Percentiles rank a stretch among this genome's conserved stretches.
phyloP scores from a whole-genome alignment of 768 basidiomycete genomes.

The Cyclocybe cylindracea region DNA sequence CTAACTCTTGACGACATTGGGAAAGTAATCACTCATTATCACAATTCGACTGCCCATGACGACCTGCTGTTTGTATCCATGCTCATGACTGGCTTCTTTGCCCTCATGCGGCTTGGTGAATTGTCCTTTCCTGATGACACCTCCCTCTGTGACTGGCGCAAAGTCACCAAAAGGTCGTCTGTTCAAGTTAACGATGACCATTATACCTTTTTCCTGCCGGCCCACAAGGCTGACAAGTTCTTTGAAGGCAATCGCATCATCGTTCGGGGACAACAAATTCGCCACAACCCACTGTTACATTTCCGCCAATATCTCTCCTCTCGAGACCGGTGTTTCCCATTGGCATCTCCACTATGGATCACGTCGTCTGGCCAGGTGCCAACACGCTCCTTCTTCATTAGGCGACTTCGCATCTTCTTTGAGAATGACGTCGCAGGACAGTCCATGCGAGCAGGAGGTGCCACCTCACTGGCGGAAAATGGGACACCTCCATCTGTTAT shows the following conservation, averaged over 20 bases:
- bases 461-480: slow-evolving; percentile 29
- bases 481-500: slow-evolving; percentile 31
- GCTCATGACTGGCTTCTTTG: slow-evolving; percentile 27
- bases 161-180: slow-evolving; percentile 4
- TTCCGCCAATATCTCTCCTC: not conserved
- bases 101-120: slow-evolving; percentile 34
- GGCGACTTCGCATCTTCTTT: slow-evolving; percentile 6
- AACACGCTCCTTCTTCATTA: slow-evolving; percentile 17
- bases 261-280: slow-evolving; percentile 19
- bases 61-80: slow-evolving; percentile 27
- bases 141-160: not conserved
- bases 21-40: not conserved
- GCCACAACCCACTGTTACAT: not conserved
- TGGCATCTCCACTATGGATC: slow-evolving; percentile 16
- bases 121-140: slow-evolving; percentile 25
- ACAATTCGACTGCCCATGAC: slow-evolving; percentile 13
- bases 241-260: too few relatives aligned
- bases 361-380: slow-evolving; percentile 5
- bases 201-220: slow-evolving; percentile 25
- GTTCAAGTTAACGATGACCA: not conserved
- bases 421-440: slow-evolving; percentile 29
- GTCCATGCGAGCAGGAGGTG: slow-evolving; percentile 39
- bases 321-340: not conserved
- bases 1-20: slow-evolving; percentile 18
- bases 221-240: slow-evolving; percentile 45